phyloP scores from a whole-genome alignment of 2,329 filamentous ascomycete species.

The Periconia macrospinosa region DNA sequence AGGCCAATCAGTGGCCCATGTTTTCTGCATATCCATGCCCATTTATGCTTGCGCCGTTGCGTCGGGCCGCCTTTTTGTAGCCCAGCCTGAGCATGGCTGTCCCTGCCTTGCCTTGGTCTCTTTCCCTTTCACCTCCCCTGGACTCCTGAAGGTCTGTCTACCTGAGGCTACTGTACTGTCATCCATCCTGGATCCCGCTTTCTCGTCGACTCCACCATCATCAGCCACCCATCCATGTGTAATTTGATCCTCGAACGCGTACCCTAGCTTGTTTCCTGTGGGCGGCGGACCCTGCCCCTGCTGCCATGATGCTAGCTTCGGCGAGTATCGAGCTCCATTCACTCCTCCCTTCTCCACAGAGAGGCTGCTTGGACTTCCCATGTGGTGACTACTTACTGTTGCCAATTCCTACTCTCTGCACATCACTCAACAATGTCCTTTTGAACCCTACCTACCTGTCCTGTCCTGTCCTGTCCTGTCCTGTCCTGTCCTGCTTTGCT shows the following conservation, averaged over 20 bases:
- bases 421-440: no score
- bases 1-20: conserved; percentile 25
- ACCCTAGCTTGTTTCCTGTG: conserved; percentile 22
- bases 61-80: conserved; percentile 29
- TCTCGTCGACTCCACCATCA: not conserved
- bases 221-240: conserved; percentile 11
- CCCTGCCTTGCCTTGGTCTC: conserved; percentile 22
- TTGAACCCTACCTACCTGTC: conserved; percentile 20
- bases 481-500: conserved; percentile 10
- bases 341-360: conserved; percentile 38
- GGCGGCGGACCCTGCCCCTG: conserved; percentile 33
- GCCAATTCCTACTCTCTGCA: conserved; percentile 36
- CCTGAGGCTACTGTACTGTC: conserved; percentile 10
- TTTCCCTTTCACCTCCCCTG: not conserved
- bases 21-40: conserved; percentile 33
- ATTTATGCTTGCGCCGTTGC: conserved; percentile 34
- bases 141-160: not conserved
- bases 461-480: conserved; percentile 10
- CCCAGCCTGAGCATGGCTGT: conserved; percentile 24
- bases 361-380: conserved; percentile 27
- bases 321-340: conserved; percentile 37
- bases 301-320: conserved; percentile 13
- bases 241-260: conserved; percentile 20
- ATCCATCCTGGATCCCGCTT: conserved; percentile 5
- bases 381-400: conserved; percentile 37